Base-by-base conservation (phyloP, 2,329 filamentous ascomycete species). In the Fusarium piperis region DNA sequence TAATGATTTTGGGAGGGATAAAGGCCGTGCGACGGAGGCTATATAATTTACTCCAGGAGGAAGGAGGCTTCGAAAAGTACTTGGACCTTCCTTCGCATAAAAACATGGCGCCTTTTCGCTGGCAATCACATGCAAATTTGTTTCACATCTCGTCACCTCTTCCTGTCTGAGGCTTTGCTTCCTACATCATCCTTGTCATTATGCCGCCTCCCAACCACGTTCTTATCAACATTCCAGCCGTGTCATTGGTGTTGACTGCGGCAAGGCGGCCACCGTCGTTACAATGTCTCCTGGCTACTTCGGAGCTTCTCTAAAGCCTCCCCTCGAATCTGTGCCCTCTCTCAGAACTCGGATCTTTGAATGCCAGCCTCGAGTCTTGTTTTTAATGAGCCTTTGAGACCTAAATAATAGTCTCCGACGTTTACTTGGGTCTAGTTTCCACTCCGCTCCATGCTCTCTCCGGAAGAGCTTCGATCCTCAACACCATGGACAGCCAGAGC, bases 41-140 rank as follows among this genome's bases (percentile, higher is more conserved):
- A 39, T n/a, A 38, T 38, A 48, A 59, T 32, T 59, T 52, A 10
- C 16, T 20, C 30, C 15, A 38, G 41, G 44, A 64, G 56, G 41
- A 12, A 23, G 23, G 33, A 64, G 33, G 61, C 55, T 48, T 16
- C 9, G 13, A 32, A 52, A 65, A 60, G 69, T 59, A 67, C 62
- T 16, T 62, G 56, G 44, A 9, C 39, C 39, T 15, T 36, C 26
- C 26, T 62, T 55, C 13, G 57, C 62, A 51, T 58, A 36, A 68
- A 39, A 36, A 39, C 39, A 39, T 53, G 20, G 68, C 60, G 59
- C 44, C 41, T 52, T 30, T 55, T 64, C 56, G 55, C 57, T 59
- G 64, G 59, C 55, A 58, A 67, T 76, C 74, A 76, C 74, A 76
- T 76, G 74, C 53, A 73, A 76, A 76, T 61, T 18, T 73, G 72